Percentiles rank a stretch among this genome's conserved stretches.
Evolutionary conservation across 306 rosid genomes (phyloP).

Genomic region (Arachis stenosperma): DNA sequence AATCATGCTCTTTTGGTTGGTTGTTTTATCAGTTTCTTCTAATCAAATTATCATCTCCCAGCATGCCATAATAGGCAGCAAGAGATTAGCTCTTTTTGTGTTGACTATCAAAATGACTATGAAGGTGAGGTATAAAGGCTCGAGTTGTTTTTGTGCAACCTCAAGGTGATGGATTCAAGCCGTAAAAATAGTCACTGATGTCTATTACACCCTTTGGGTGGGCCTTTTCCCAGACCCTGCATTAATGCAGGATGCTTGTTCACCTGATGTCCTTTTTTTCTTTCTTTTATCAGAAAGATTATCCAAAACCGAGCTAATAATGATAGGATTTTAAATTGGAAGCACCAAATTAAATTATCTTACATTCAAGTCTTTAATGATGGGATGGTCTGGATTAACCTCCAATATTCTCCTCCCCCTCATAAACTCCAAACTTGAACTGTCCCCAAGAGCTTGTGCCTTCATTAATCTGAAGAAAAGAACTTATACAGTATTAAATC

Average conservation of each 20-base stretch:
- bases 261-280: too few species aligned
- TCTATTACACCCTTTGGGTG: too few species aligned
- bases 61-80: not conserved
- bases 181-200: too few species aligned
- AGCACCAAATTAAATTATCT: constrained; percentile 37
- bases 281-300: not conserved
- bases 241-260: too few species aligned
- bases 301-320: not conserved
- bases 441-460: constrained; percentile 98
- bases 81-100: not conserved
- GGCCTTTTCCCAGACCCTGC: too few species aligned
- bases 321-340: not conserved
- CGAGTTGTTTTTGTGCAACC: too few species aligned
- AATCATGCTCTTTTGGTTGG: too few species aligned
- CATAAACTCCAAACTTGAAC: constrained; percentile 95
- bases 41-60: not conserved
- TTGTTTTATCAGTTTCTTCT: not conserved
- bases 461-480: constrained; percentile 81
- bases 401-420: constrained; percentile 98
- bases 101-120: not conserved
- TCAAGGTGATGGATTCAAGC: too few species aligned
- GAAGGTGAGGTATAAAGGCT: too few species aligned
- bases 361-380: constrained; percentile 84
- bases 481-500: constrained; percentile 5
- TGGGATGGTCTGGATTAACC: constrained; percentile 92